Base-by-base conservation (phyloP, 1,284 basidiomycete species). In the Naganishia albida region DNA sequence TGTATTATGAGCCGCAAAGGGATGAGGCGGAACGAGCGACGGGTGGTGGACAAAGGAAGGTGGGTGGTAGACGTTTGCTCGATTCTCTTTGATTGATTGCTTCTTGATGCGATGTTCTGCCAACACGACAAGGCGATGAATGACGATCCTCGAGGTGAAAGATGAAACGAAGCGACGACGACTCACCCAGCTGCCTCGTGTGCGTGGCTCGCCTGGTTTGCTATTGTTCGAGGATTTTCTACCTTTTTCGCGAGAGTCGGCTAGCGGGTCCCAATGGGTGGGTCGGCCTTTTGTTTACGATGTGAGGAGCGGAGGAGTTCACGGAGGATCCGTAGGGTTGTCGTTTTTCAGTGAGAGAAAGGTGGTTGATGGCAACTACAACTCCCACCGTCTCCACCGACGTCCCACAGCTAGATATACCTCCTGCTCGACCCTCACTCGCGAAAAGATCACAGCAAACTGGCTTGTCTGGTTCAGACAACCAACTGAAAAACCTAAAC, bases 191-290 rank as follows among this genome's bases (percentile, higher is more conserved):
- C 25, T 38, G 34, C 23, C 39, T 56, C 15, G 34, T 16, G 34
- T 18, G 26, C 30, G 43, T 15, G 12, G 44, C 18, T 25, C 26
- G 44, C 23, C 16, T 18, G 20, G 48, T 60, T 60, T 60, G 56
- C 56, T 60, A 60, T 60, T 60, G 56, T 60, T 60, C 39, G 46
- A 44, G 56, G 46, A 49, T 49, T 60, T 60, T 60, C 56, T 50
- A 60, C 46, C 55, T 46, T 18, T 44, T 7, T 2, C 10, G 56
- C 46, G 34, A 50, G 46, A 50, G 46, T 49, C 30, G 46, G 46
- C 12, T 8, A 49, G 34, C 46, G 10, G 23, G 46, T 16, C 6
- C 25, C 56, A 46, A 60, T 48, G 46, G 56, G 40, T 16, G 56
- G 2, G 55, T 25, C 30, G 28, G 28, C 18, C 30, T 7, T 16